A percentile compares a stretch with the other conserved stretches of the same genome.
These are phyloP conservation scores for Rhodomyrtus psidioides DNA, from an alignment of 441 rosid species.

Conservation along the genomic window DNA sequence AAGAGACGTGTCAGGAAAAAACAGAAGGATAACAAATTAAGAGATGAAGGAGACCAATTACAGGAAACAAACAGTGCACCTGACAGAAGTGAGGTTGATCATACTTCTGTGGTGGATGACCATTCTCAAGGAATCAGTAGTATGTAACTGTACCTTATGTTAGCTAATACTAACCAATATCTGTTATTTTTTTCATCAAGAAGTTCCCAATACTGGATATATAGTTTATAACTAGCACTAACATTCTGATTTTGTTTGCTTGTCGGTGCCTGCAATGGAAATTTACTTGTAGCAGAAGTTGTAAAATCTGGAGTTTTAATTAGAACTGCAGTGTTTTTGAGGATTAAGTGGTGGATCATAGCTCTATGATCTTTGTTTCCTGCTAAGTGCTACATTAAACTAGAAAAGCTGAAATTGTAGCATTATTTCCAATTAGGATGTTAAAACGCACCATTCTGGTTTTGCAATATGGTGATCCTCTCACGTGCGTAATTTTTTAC, in stretches of 20 bases:
- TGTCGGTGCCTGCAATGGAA: background rate
- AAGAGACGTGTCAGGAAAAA: background rate
- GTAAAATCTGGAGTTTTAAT: background rate
- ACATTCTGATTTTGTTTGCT: background rate
- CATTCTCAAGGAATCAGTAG: background rate
- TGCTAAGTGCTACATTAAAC: background rate
- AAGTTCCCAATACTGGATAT: background rate
- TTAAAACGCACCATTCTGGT: background rate
- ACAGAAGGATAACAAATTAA: background rate
- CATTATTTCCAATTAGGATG: background rate
- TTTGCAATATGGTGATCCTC: background rate
- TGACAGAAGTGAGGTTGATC: background rate
- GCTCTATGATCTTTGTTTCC: background rate
- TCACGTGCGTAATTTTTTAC: background rate
- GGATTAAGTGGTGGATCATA: background rate
- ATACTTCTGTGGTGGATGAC: background rate
- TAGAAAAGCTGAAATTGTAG: background rate
- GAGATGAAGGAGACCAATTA: background rate
- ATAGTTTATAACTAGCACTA: background rate
- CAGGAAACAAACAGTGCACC: background rate
- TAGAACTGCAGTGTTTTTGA: background rate
- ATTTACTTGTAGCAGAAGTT: background rate
- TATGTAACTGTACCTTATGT: background rate
- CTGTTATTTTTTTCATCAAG: background rate
- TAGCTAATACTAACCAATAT: background rate